These are phyloP conservation scores for Alternaria sp. DNA, from an alignment of 2,329 filamentous ascomycete genomes.

Conservation along the genomic window DNA sequence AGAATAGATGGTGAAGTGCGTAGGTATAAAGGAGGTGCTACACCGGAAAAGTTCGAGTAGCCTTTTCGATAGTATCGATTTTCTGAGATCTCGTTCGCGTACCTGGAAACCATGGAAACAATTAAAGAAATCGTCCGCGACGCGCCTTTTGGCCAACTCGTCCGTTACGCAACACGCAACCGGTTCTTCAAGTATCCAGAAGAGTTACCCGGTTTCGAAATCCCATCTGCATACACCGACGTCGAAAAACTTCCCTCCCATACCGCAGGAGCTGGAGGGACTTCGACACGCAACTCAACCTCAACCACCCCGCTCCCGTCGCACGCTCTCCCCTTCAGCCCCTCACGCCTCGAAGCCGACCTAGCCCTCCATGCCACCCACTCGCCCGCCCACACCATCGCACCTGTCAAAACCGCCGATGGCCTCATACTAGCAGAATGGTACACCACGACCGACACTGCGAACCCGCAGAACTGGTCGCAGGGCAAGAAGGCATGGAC, in stretches of 20 bases:
- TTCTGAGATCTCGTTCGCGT: accelerated
- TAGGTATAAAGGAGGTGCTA: background rate
- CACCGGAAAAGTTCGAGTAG: background rate
- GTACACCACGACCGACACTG: conserved; percentile 51
- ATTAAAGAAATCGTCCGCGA: conserved; percentile 56
- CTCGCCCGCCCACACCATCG: conserved; percentile 43
- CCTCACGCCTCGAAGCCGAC: background rate
- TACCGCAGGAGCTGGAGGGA: background rate
- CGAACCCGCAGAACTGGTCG: conserved; percentile 52
- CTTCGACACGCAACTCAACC: background rate
- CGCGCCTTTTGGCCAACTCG: conserved; percentile 64
- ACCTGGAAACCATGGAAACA: background rate
- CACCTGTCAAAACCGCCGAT: conserved; percentile 44
- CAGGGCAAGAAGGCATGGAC: conserved; percentile 46
- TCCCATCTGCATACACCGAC: conserved; percentile 53
- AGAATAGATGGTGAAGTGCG: background rate
- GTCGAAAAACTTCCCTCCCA: background rate
- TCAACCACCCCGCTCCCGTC: background rate
- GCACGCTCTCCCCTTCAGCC: background rate
- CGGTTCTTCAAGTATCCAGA: conserved; percentile 65
- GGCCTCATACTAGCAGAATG: conserved; percentile 53
- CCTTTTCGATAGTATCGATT: too few species aligned
- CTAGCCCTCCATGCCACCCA: conserved; percentile 22
- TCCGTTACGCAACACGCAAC: conserved; percentile 62
- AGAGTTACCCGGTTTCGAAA: conserved; percentile 62